These are phyloP conservation scores for Aspergillus puulaauensis DNA, from an alignment of 2,329 filamentous ascomycete species.

Conservation along the genomic window DNA sequence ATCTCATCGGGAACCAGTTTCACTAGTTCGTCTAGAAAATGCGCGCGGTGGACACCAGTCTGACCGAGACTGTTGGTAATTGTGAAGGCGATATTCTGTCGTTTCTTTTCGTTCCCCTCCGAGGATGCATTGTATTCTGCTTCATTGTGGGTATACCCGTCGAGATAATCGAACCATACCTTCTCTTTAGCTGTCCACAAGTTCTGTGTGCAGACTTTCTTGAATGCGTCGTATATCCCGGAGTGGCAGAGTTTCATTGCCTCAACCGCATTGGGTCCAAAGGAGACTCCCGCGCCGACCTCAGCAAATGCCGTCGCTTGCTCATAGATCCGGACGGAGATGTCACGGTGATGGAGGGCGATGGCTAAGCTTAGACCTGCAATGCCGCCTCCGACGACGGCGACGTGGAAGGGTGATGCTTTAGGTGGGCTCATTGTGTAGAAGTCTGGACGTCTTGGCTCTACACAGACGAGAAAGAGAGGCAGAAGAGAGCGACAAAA, in stretches of 20 bases:
- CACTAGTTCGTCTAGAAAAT: constrained; percentile 38
- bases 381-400: constrained; percentile 37
- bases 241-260: constrained; percentile 24
- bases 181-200: constrained; percentile 32
- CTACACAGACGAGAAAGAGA: not conserved
- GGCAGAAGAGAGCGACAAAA: not conserved
- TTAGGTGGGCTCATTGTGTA: constrained; percentile 14
- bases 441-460: not conserved
- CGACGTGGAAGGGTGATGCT: constrained; percentile 24
- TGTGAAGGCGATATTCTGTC: constrained; percentile 24
- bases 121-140: not conserved
- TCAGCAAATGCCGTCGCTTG: constrained; percentile 38
- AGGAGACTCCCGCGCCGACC: constrained; percentile 40
- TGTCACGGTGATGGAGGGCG: constrained; percentile 32
- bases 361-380: constrained; percentile 39
- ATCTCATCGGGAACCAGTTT: constrained; percentile 28
- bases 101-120: constrained; percentile 6
- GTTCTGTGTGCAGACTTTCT: constrained; percentile 32
- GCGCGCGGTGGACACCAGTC: constrained; percentile 30
- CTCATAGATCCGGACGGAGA: constrained; percentile 37
- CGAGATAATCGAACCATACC: constrained; percentile 25
- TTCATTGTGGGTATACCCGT: constrained; percentile 15
- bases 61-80: constrained; percentile 23
- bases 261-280: constrained; percentile 36
- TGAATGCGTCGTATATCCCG: constrained; percentile 33